Evolutionary conservation across 148 eudicot species (phyloP), one percentile per base, ranked within the genome.

Genomic region (Rhododendron vialii): DNA sequence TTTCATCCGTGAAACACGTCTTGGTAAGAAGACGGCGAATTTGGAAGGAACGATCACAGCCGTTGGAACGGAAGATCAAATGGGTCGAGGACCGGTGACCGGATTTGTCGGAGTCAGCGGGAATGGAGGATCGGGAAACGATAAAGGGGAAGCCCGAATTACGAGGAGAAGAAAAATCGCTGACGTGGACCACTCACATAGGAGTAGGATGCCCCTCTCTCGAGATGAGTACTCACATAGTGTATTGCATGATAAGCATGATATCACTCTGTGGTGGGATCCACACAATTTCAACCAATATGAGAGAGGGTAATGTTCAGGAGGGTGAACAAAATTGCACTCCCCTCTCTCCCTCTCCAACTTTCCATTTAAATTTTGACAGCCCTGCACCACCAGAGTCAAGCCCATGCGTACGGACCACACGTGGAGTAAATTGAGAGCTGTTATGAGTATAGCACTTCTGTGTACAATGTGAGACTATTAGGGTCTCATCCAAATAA

Each of bases 131-230:
- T 79, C 82, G 82, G 57, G 82, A 79, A 79, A 79, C 57, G 82
- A 79, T 53, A 24, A 78, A 18, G 61, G 2, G 5, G 8, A 28
- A 15, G 80, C 80, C 80, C 82, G 82, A 47, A 7, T 47, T 45
- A 79, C 82, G 82, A 79, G 82, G 82, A n/a, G 82, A 79, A 79
- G 82, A 77, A 77, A 79, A n/a, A 79, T 79, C 55, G 57, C 82
- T 30, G 57, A 79, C 82, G 18, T 47, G 53, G 82, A 79, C 57
- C 20, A 5, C 22, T 79, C 82, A 10, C 80, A 38, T 14, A 12
- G 57, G 57, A 77, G 51, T 10, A 77, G 17, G 14, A 71, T 17
- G 14, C 24, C 24, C 1, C 12, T 28, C 26, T n/a, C 71, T n/a
- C n/a, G n/a, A n/a, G n/a, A n/a, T n/a, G n/a, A n/a, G n/a, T n/a